A percentile compares a stretch with the other conserved stretches of the same genome.
These are phyloP conservation scores for Calophaca sinica DNA, from an alignment of 306 rosid species.

Conservation along the genomic window DNA sequence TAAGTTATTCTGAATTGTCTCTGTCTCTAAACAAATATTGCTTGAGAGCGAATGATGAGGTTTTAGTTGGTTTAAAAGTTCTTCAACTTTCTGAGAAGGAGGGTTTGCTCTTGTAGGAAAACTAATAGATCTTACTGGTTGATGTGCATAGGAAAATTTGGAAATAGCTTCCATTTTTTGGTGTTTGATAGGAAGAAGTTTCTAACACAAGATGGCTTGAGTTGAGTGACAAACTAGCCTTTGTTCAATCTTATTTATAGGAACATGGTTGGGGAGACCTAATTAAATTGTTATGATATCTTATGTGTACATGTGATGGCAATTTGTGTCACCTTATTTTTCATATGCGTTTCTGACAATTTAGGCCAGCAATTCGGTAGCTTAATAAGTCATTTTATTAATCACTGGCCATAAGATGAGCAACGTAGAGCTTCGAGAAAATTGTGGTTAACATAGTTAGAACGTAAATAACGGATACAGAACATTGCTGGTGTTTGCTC, in stretches of 20 bases:
- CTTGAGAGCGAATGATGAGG: slow-evolving; percentile 42
- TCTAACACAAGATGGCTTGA: slow-evolving; percentile 14
- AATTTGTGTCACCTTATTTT: slow-evolving; percentile 48
- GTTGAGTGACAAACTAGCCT: slow-evolving; percentile 40
- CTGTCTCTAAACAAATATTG: slow-evolving; percentile 43
- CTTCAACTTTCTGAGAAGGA: slow-evolving; percentile 56
- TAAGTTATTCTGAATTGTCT: slow-evolving; percentile 58
- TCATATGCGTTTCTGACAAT: slow-evolving; percentile 52
- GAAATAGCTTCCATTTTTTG: slow-evolving; percentile 51
- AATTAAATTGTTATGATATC: slow-evolving; percentile 29
- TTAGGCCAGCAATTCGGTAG: slow-evolving; percentile 46
- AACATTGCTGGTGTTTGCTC: slow-evolving; percentile 46
- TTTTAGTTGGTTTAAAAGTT: slow-evolving; percentile 58
- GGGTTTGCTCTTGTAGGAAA: slow-evolving; percentile 75
- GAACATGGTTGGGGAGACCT: slow-evolving; percentile 32
- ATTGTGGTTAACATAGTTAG: slow-evolving; percentile 36
- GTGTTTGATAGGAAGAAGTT: slow-evolving; percentile 25
- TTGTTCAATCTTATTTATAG: slow-evolving; percentile 51
- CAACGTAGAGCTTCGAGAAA: slow-evolving; percentile 19
- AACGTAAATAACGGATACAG: slow-evolving; percentile 43
- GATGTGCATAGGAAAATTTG: slow-evolving; percentile 44
- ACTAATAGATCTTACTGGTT: slow-evolving; percentile 78
- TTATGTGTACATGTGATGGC: slow-evolving; percentile 56
- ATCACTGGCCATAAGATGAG: slow-evolving; percentile 45
- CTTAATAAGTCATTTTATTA: slow-evolving; percentile 37